These are phyloP conservation scores for Ogataea angusta DNA, from an alignment of 805 yeast genomes.

Conservation along the genomic window DNA sequence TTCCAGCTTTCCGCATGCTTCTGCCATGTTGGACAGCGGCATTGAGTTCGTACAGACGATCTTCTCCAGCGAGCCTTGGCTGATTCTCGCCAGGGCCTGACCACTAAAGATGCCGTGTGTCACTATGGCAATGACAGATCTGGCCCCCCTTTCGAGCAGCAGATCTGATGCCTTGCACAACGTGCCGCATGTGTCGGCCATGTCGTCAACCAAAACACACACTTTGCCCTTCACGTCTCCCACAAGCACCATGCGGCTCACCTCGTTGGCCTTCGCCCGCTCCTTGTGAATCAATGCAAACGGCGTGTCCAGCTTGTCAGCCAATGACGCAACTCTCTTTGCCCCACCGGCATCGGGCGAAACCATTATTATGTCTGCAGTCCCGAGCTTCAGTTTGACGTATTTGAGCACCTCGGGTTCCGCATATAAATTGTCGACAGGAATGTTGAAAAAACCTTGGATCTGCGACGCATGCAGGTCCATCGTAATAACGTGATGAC, in stretches of 20 bases:
- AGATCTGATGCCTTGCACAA: conserved; percentile 92
- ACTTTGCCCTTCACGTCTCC: conserved; percentile 87
- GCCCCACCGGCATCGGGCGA: conserved; percentile 99
- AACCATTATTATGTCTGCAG: conserved; percentile 68
- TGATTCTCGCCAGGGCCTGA: conserved; percentile 70
- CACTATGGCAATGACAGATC: conserved; percentile 84
- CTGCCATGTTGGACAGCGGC: conserved; percentile 67
- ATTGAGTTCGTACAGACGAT: conserved; percentile 93
- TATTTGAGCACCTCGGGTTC: conserved; percentile 88
- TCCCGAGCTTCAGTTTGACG: conserved; percentile 60
- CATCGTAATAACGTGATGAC: conserved; percentile 94
- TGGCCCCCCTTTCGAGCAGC: conserved; percentile 75
- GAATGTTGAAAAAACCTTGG: conserved; percentile 93
- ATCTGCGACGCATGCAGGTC: conserved; percentile 97
- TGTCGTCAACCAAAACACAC: conserved; percentile 89
- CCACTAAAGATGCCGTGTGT: conserved; percentile 95
- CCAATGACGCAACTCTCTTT: conserved; percentile 90
- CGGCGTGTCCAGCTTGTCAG: conserved; percentile 86
- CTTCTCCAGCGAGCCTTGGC: conserved; percentile 59
- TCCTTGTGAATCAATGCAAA: conserved; percentile 97
- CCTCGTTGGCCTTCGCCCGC: conserved; percentile 92
- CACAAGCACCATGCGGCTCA: conserved; percentile 89
- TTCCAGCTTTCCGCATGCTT: conserved; percentile 64
- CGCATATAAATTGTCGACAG: conserved; percentile 93
- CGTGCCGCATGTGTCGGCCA: conserved; percentile 99